Evolutionary conservation across 805 yeast species (phyloP), one percentile per base, ranked within the genome.

Genomic region (Hemisphaericaspora nanyangensis): DNA sequence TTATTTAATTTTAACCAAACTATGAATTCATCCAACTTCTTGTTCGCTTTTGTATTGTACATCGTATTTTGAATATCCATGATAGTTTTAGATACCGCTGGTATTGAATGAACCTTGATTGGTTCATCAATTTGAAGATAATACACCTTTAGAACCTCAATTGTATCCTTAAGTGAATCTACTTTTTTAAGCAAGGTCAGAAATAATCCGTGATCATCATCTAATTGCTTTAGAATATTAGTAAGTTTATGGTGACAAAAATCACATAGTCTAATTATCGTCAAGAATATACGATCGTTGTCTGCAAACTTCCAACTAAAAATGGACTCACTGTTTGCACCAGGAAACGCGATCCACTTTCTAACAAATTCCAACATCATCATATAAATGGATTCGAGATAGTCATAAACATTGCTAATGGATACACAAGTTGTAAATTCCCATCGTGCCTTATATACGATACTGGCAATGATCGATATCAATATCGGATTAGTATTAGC

Each of bases 271-370:
- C 22, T 34, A 10, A 22, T 10, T 26, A 34, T 12, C 6, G 29
- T 29, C 17, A 17, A 4, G 34, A 35, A 35, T 12, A 35, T 16
- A 11, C 15, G 10, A n/a, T 28, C 19, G 22, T 29, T 31, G 7
- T 31, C 19, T n/a, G 33, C 33, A n/a, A 15, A 31, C 10, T 12
- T 12, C 10, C 29, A 20, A 35, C 24, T 24, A 17, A 18, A 31
- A 17, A 34, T 28, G 13, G 36, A 34, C 6, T n/a, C n/a, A n/a
- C 19, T n/a, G 5, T 24, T 15, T 15, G 15, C 29, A 29, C 16
- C 16, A 34, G 19, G 25, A 22, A 34, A 34, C 12, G 29, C 28
- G 12, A 22, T 3, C 38, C 38, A 35, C 5, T 18, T 31, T 20
- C 26, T 13, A 16, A 27, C n/a, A 15, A 35, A 17, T 22, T 28